These are phyloP conservation scores for Neurospora sp. DNA, from an alignment of 2,329 filamentous ascomycete genomes.

Conservation along the genomic window DNA sequence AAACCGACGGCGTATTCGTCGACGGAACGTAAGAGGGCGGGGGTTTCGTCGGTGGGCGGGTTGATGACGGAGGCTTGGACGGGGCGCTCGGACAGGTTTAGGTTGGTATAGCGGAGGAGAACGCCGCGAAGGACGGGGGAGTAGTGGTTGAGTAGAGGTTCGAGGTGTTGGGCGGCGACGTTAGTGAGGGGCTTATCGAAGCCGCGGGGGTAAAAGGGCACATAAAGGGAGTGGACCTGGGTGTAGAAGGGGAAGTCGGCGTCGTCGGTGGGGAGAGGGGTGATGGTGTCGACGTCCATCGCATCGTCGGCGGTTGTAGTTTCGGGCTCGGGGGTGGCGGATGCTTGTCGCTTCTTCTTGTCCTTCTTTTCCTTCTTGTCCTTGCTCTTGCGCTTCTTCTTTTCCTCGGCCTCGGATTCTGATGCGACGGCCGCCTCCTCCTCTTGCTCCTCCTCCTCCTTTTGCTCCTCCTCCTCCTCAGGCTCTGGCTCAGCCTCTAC, in stretches of 20 bases:
- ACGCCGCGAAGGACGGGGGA: constrained; percentile 63
- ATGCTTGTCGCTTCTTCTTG: constrained; percentile 17
- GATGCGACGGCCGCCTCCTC: constrained; percentile 10
- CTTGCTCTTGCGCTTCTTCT: constrained; percentile 2
- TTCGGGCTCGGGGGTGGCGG: constrained; percentile 3
- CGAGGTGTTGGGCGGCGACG: constrained; percentile 63
- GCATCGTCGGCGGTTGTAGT: not conserved
- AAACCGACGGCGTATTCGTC: constrained; percentile 83
- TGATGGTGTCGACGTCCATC: constrained; percentile 8
- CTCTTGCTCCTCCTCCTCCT: constrained; percentile 1
- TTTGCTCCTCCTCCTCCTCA: constrained; percentile 4
- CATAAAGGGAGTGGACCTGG: constrained; percentile 71
- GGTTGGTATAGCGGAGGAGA: constrained; percentile 63
- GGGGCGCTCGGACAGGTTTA: constrained; percentile 52
- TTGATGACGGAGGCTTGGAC: constrained; percentile 33
- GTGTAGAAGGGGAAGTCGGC: constrained; percentile 61
- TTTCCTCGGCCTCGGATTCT: not conserved
- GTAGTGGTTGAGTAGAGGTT: constrained; percentile 66
- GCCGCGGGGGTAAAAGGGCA: constrained; percentile 61
- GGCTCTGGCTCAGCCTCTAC: no score
- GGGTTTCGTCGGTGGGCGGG: constrained; percentile 37
- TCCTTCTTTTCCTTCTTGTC: constrained; percentile 18
- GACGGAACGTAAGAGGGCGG: constrained; percentile 38
- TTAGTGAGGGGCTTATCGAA: constrained; percentile 61
- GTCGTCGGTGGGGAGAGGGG: constrained; percentile 24